These are phyloP conservation scores for Vitis rupestris DNA, from an alignment of 164 flowering plant species.

Conservation along the genomic window DNA sequence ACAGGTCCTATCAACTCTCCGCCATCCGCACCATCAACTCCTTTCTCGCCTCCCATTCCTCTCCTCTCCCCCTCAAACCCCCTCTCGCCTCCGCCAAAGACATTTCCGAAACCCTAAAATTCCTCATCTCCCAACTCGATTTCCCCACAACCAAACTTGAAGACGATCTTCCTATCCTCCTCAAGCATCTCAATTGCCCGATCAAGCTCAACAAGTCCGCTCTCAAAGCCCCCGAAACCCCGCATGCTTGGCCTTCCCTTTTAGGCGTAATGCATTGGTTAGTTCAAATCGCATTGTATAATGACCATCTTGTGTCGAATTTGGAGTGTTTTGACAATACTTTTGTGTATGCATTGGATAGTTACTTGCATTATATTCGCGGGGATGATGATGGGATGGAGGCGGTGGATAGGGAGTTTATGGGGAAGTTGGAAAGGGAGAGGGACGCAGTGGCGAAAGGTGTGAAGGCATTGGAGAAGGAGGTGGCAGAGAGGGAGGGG, in stretches of 20 bases:
- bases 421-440: too few relatives aligned
- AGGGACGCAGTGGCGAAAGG: too few relatives aligned
- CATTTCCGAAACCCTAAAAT: conserved; percentile 48
- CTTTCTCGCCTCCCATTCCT: conserved; percentile 42
- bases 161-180: conserved; percentile 55
- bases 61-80: conserved; percentile 41
- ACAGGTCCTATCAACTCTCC: conserved; percentile 49
- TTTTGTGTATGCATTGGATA: conserved; percentile 35
- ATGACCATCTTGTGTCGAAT: conserved; percentile 31
- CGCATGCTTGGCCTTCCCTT: conserved; percentile 66
- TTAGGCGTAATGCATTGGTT: conserved; percentile 80
- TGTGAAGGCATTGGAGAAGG: conserved; percentile 27
- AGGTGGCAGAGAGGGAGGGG: conserved; percentile 36
- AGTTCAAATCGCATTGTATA: conserved; percentile 52
- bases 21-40: conserved; percentile 64
- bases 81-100: conserved; percentile 52
- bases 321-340: too few relatives aligned
- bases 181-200: conserved; percentile 64
- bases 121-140: conserved; percentile 50
- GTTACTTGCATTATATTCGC: conserved; percentile 53
- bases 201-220: conserved; percentile 66
- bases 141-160: conserved; percentile 47
- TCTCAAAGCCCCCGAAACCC: conserved; percentile 66
- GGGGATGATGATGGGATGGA: conserved; percentile 68
- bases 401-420: conserved; percentile 50